Base-by-base conservation (phyloP, 768 basidiomycete genomes). In the Pisolithus tinctorius region DNA sequence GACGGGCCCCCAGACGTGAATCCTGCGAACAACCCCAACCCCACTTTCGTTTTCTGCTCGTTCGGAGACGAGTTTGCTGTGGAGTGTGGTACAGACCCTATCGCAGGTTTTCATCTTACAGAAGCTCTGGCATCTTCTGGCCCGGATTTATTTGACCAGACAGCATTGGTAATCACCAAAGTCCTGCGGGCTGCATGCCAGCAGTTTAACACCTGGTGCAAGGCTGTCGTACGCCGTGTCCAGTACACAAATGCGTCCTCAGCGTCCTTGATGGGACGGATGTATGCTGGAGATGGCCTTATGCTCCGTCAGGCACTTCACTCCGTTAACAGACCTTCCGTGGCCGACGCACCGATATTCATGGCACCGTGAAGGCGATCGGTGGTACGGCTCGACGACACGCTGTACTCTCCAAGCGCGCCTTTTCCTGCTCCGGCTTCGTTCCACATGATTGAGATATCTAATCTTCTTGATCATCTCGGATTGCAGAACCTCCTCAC, bases 381-480 rank as follows among this genome's bases (percentile, higher is more conserved):
- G 8, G 57, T 37, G 10, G 63, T 70, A 46, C 48, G 52, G 7
- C 55, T 68, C 20, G 60, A 65, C 1, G 55, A 53, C 17, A 45
- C 25, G 2, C 51, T 61, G 13, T 68, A 68, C 36, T 55, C 54
- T 13, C 23, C 51, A 36, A 41, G 29, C 1, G 49, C 50, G 16
- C 16, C 47, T 13, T 45, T 48, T 27, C 58, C 57, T 0, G 68
- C 66, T 9, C 66, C 66, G 11, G 57, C 59, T 6, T 50, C 26
- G 13, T 70, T 68, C 52, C 61, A 70, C 27, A 63, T 70, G 39
- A 69, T 68, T 41, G 59, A 68, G 43, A 69, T 68, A 13, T 68
- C 68, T 26, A 70, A 68, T 29, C 9, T 69, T 13, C 57, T 58
- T 34, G 68, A 70, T 49, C 56, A 68, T 37, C 46, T 65, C 4